phyloP scores from a whole-genome alignment of 2,329 filamentous ascomycete genomes.

The Aspergillus sp. region DNA sequence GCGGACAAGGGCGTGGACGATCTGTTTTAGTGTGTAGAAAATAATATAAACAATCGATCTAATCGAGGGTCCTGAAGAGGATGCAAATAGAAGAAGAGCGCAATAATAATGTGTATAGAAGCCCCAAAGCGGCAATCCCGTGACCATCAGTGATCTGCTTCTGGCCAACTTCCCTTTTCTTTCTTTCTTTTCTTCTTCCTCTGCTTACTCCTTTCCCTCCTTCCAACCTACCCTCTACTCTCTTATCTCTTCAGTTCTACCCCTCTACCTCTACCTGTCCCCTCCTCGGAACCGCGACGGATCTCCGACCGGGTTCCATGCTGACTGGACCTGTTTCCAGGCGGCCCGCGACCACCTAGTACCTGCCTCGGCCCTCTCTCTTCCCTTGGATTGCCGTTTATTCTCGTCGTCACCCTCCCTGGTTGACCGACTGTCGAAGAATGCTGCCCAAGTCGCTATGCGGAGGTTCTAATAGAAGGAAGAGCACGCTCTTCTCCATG shows the following conservation, averaged over 20 bases:
- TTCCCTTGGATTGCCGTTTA: not conserved
- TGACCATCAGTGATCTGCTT: not conserved
- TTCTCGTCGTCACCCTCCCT: not conserved
- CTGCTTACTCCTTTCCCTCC: constrained; percentile 1
- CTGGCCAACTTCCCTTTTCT: constrained; percentile 4
- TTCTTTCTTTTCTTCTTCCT: not conserved
- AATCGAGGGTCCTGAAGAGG: too few relatives aligned
- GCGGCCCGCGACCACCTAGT: constrained; percentile 7
- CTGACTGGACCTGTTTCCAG: constrained; percentile 6
- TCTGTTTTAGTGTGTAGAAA: constrained; percentile 50
- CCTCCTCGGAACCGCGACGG: not conserved
- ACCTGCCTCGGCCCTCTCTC: not conserved
- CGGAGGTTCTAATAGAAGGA: constrained; percentile 6
- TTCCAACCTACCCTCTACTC: constrained; percentile 1
- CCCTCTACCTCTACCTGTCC: not conserved
- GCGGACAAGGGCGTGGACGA: constrained; percentile 87
- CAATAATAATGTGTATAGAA: constrained; percentile 11
- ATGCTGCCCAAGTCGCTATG: constrained; percentile 14
- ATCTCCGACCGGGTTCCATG: constrained; percentile 6
- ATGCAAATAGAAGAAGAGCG: not conserved
- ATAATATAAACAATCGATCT: too few relatives aligned
- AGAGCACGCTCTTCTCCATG: constrained; percentile 7
- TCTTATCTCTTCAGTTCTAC: not conserved
- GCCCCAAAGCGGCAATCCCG: constrained; percentile 6
- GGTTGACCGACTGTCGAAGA: constrained; percentile 1